Conservation (phyloP, 169 alveolate genomes). For the Eimeria falciformis region DNA sequence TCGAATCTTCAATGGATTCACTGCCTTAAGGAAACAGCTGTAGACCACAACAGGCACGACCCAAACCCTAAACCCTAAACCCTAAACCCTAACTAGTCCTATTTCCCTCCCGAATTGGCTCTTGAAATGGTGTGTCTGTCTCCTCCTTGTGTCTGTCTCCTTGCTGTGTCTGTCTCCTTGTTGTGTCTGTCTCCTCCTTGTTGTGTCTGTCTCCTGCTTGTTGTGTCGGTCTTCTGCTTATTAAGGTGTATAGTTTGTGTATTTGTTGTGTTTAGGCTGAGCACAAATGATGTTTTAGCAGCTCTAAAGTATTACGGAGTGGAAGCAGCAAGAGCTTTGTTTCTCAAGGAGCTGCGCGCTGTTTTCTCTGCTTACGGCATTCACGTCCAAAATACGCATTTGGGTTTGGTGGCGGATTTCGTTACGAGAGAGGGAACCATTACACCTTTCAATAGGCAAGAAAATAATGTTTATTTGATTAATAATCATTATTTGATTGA, state of each 20-base stretch:
- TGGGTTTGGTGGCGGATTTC: constrained; percentile 97
- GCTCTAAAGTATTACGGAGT: constrained; percentile 96
- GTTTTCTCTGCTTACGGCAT: constrained; percentile 98
- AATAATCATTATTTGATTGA: too few species aligned
- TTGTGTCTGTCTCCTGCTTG: neutral
- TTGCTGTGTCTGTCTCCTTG: neutral
- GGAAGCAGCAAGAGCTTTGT: constrained; percentile 98
- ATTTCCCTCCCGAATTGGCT: too few species aligned
- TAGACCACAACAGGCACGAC: constrained; percentile 67
- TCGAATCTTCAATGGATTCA: constrained; percentile 78
- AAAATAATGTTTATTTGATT: too few species aligned
- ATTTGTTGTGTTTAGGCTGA: constrained; percentile 76
- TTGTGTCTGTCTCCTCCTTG: neutral
- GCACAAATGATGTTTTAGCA: constrained; percentile 95
- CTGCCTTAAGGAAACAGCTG: constrained; percentile 62
- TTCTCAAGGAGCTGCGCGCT: constrained; percentile 94
- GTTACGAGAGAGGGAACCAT: constrained; percentile 96
- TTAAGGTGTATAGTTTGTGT: neutral
- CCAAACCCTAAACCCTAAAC: too few species aligned
- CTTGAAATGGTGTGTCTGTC: neutral
- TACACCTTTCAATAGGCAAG: constrained; percentile 90
- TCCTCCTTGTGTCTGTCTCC: neutral
- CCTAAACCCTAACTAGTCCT: too few species aligned
- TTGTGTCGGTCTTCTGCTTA: neutral
- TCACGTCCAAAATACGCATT: constrained; percentile 96